phyloP scores from a whole-genome alignment of 2,329 filamentous ascomycete genomes.

The Hortaea sp. region DNA sequence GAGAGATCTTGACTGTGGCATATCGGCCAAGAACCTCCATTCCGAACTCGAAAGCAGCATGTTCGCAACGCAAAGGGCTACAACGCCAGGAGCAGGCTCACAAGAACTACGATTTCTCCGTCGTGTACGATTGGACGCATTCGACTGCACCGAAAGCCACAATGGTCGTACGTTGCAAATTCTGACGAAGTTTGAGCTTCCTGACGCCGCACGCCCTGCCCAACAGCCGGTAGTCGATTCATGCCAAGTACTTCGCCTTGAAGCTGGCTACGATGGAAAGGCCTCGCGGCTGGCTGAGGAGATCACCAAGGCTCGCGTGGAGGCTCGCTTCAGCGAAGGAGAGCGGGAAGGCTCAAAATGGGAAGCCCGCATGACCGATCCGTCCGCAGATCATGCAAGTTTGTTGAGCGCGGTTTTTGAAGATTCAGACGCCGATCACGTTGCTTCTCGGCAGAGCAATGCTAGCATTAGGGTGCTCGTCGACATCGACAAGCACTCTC shows the following conservation, averaged over 20 bases:
- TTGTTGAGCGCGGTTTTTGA: slow-evolving; percentile 61
- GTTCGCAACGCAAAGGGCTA: slow-evolving; percentile 37
- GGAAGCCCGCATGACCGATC: slow-evolving; percentile 62
- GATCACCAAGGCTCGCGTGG: slow-evolving; percentile 73
- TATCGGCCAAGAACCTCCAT: slow-evolving; percentile 66
- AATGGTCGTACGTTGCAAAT: slow-evolving; percentile 19
- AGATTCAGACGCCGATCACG: slow-evolving; percentile 51
- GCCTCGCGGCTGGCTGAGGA: slow-evolving; percentile 73
- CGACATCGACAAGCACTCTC: slow-evolving; percentile 39
- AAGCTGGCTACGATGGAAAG: slow-evolving; percentile 68
- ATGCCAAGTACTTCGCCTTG: slow-evolving; percentile 49
- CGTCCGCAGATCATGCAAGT: slow-evolving; percentile 46
- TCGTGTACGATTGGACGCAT: slow-evolving; percentile 15
- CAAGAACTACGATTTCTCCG: slow-evolving; percentile 62
- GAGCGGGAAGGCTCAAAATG: slow-evolving; percentile 74
- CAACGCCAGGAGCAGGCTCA: slow-evolving; percentile 35
- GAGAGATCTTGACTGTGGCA: slow-evolving; percentile 37
- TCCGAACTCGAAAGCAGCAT: slow-evolving; percentile 72
- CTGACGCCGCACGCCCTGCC: slow-evolving; percentile 9
- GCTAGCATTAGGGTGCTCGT: slow-evolving; percentile 64
- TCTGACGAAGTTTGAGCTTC: slow-evolving; percentile 17
- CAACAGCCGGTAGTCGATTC: slow-evolving; percentile 16
- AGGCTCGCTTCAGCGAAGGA: slow-evolving; percentile 71
- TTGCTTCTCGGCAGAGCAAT: slow-evolving; percentile 56
- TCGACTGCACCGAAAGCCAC: slow-evolving; percentile 19